Evolutionary conservation across 2,329 filamentous ascomycete genomes (phyloP).

Genomic region (Graphiopsis chlorocephala): DNA sequence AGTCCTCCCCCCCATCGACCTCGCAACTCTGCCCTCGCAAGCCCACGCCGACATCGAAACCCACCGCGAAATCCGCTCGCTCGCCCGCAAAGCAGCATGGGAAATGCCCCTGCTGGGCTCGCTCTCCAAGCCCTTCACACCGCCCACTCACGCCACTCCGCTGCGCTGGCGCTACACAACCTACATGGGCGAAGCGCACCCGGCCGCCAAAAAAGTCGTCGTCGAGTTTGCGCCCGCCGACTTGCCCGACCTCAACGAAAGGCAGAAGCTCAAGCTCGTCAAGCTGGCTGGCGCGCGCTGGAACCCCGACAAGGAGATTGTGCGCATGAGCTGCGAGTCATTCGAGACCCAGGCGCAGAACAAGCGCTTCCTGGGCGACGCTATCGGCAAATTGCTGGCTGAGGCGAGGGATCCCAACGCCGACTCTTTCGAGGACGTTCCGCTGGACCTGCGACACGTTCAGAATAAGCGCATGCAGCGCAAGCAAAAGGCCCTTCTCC

Average conservation of each 20-base stretch:
- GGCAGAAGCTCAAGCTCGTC: constrained; percentile 75
- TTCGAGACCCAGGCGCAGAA: constrained; percentile 91
- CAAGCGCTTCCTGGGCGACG: constrained; percentile 86
- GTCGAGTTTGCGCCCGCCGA: constrained; percentile 86
- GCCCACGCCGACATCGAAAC: constrained; percentile 86
- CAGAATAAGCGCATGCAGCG: constrained; percentile 17
- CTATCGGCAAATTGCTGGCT: constrained; percentile 68
- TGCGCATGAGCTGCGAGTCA: constrained; percentile 84
- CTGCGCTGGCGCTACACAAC: constrained; percentile 95
- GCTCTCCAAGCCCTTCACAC: constrained; percentile 78
- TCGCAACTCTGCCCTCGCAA: constrained; percentile 71
- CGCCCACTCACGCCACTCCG: constrained; percentile 64
- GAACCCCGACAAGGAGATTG: constrained; percentile 75
- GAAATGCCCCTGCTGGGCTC: constrained; percentile 85
- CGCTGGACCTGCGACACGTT: constrained; percentile 79
- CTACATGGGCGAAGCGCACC: constrained; percentile 92
- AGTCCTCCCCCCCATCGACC: constrained; percentile 18
- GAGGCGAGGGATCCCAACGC: constrained; percentile 68
- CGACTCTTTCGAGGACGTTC: constrained; percentile 85
- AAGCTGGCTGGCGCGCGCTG: constrained; percentile 84
- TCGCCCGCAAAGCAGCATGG: constrained; percentile 84
- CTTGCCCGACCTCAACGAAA: constrained; percentile 61
- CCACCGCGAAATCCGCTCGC: constrained; percentile 83
- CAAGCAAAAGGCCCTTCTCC: constrained; percentile 15
- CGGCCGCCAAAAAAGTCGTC: constrained; percentile 89